Conservation (phyloP, 164 flowering plant species). For the Hamamelis virginiana region DNA sequence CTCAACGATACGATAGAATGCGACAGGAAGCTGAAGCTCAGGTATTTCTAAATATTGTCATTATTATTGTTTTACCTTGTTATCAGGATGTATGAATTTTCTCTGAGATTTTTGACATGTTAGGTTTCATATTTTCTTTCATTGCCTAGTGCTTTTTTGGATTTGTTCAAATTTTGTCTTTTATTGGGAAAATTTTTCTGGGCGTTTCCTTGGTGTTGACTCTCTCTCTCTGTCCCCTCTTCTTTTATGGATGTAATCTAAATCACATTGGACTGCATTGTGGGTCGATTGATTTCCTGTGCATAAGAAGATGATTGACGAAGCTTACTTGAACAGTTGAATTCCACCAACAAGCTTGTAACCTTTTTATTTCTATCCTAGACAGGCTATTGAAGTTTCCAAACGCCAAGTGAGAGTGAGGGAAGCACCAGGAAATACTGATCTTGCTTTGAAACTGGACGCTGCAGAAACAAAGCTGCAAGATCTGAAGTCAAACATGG, state of each 20-base stretch:
- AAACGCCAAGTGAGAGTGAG: slow-evolving; percentile 75
- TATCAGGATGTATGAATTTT: neutral
- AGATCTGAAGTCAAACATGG: slow-evolving; percentile 79
- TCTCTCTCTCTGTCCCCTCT: too few species aligned
- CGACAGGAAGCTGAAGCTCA: slow-evolving; percentile 80
- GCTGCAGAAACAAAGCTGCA: slow-evolving; percentile 79
- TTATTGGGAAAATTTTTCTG: neutral
- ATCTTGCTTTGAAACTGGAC: slow-evolving; percentile 61
- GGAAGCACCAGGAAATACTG: slow-evolving; percentile 59
- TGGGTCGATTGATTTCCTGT: neutral
- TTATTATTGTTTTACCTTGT: neutral
- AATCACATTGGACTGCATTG: neutral
- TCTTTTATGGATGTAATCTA: too few species aligned
- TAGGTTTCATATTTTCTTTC: neutral
- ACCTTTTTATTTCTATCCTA: slow-evolving; percentile 21
- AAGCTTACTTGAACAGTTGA: neutral
- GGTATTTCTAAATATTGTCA: slow-evolving; percentile 36
- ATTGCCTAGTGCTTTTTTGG: neutral
- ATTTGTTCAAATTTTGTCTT: neutral
- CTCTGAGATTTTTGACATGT: neutral
- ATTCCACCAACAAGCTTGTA: slow-evolving; percentile 2
- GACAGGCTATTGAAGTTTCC: slow-evolving; percentile 88
- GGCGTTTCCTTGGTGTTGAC: too few species aligned
- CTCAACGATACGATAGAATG: slow-evolving; percentile 71
- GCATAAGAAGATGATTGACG: neutral